Conservation (phyloP, 2,329 filamentous ascomycete genomes). For the Alternaria rosae region DNA sequence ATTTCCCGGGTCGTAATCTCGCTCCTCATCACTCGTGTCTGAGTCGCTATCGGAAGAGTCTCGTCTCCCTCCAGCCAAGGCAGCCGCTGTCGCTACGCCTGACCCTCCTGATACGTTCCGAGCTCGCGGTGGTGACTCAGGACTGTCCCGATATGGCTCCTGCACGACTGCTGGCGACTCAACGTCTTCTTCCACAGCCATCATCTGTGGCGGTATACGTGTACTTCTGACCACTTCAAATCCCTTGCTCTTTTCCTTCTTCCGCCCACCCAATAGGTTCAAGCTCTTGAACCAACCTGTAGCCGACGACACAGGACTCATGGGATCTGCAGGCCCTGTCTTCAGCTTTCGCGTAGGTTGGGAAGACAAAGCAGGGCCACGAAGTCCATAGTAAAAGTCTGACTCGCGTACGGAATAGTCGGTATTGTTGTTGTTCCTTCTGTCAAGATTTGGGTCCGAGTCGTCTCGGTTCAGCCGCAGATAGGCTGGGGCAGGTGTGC, state of each 20-base stretch:
- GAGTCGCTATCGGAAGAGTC: slow-evolving; percentile 54
- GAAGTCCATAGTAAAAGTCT: slow-evolving; percentile 94
- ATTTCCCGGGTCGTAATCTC: slow-evolving; percentile 45
- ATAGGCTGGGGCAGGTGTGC: slow-evolving; percentile 57
- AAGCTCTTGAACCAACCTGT: slow-evolving; percentile 81
- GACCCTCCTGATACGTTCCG: slow-evolving; percentile 13
- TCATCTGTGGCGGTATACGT: slow-evolving; percentile 77
- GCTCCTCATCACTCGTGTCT: slow-evolving; percentile 53
- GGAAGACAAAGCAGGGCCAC: slow-evolving; percentile 85
- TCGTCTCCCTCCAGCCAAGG: slow-evolving; percentile 41
- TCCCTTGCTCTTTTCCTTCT: slow-evolving; percentile 92
- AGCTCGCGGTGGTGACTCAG: slow-evolving; percentile 35
- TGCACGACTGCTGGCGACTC: slow-evolving; percentile 44
- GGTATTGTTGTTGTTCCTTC: slow-evolving; percentile 63
- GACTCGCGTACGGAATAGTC: slow-evolving; percentile 95
- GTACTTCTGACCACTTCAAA: slow-evolving; percentile 96
- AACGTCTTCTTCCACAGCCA: slow-evolving; percentile 70
- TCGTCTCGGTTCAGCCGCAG: slow-evolving; percentile 57
- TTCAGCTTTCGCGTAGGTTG: slow-evolving; percentile 83
- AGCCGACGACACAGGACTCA: slow-evolving; percentile 86
- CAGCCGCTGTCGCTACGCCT: slow-evolving; percentile 24
- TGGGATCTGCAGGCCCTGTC: slow-evolving; percentile 93
- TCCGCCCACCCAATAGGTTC: slow-evolving; percentile 78
- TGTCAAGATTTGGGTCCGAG: slow-evolving; percentile 63
- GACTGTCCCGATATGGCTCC: slow-evolving; percentile 64